These are phyloP conservation scores for Mucor plumbeus DNA, from an alignment of 371 early-diverging fungal species.

Conservation along the genomic window DNA sequence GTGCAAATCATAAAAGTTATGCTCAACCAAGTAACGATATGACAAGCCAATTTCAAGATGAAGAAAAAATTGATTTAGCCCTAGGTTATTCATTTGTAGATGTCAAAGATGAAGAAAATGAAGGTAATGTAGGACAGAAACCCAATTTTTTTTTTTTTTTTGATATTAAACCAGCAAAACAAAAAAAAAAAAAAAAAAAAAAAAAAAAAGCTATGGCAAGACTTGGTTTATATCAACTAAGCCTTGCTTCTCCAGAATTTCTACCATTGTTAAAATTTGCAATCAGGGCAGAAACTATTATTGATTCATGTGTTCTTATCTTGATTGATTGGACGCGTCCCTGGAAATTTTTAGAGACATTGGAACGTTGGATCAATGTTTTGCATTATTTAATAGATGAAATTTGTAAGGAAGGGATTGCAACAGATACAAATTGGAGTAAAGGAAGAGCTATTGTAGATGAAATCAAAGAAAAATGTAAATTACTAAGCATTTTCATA, in stretches of 20 bases:
- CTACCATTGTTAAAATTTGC: slow-evolving; percentile 73
- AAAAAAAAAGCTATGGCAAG: slow-evolving; percentile 68
- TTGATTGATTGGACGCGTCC: slow-evolving; percentile 90
- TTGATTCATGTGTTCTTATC: slow-evolving; percentile 69
- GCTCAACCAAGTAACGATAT: slow-evolving; percentile 19
- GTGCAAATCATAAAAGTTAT: slow-evolving; percentile 20
- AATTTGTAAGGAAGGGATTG: slow-evolving; percentile 52
- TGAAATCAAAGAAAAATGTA: slow-evolving; percentile 70
- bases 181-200: slow-evolving; percentile 4
- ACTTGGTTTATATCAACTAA: slow-evolving; percentile 79
- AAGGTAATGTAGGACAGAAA: slow-evolving; percentile 41
- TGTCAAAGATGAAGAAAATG: slow-evolving; percentile 79
- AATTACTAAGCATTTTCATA: slow-evolving; percentile 3
- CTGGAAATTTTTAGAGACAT: slow-evolving; percentile 79
- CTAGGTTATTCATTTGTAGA: slow-evolving; percentile 80
- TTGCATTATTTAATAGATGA: slow-evolving; percentile 58
- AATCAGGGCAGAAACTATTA: slow-evolving; percentile 64
- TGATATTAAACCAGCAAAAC: too few relatives aligned
- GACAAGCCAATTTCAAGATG: slow-evolving; percentile 31
- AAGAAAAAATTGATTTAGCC: slow-evolving; percentile 64
- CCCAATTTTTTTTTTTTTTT: neutral
- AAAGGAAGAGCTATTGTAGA: slow-evolving; percentile 66
- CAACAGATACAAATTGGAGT: slow-evolving; percentile 44
- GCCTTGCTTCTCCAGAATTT: slow-evolving; percentile 69
- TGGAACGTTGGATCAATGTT: slow-evolving; percentile 77